Base-by-base conservation (phyloP, 2,329 filamentous ascomycete genomes). In the Pseudocercospora pini-densiflorae region DNA sequence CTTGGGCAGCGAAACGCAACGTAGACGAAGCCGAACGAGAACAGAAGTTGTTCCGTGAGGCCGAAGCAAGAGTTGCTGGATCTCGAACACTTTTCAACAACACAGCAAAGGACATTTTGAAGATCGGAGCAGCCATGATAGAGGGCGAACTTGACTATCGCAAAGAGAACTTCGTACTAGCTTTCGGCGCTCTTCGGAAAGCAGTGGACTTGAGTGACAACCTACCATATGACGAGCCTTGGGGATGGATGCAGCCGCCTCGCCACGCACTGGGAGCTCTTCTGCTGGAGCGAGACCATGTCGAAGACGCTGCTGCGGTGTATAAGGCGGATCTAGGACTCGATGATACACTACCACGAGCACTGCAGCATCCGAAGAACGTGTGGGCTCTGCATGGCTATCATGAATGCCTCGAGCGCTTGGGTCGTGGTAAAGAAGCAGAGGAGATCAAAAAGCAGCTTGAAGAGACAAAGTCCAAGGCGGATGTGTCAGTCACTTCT, bases 171-270 rank as follows among this genome's bases (percentile, higher is more conserved):
- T 90, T 90, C 70, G 59, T 53, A 5, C 3, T 19, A 3, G 70
- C 65, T 7, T 92, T 90, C 71, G 71, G 77, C 0, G 81, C 85
- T 60, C 79, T 93, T 2, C 82, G 82, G 0, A 78, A 80, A n/a
- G 84, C 89, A 0, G 86, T 90, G 31, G 70, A 77, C 0, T 81
- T 86, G 1, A 88, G 90, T 66, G 89, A 91, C 72, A 77, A 76
- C 0, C 80, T 92, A 19, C 87, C 88, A 0, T 92, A 91, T 66
- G 88, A 89, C 67, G 90, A 93, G 75, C 90, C 90, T 0, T 92
- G 90, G 89, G 89, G 88, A 0, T 92, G 90, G 90, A 92, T 92
- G 90, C 89, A 91, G 72, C 90, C 90, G 0, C 85, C 87, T 0
- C 82, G 89, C 1, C 90, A 92, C 75, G 90, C 90, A 0, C 88